Evolutionary conservation across 192 early-diverging fungal species (phyloP).

Genomic region (Backusella sp.): DNA sequence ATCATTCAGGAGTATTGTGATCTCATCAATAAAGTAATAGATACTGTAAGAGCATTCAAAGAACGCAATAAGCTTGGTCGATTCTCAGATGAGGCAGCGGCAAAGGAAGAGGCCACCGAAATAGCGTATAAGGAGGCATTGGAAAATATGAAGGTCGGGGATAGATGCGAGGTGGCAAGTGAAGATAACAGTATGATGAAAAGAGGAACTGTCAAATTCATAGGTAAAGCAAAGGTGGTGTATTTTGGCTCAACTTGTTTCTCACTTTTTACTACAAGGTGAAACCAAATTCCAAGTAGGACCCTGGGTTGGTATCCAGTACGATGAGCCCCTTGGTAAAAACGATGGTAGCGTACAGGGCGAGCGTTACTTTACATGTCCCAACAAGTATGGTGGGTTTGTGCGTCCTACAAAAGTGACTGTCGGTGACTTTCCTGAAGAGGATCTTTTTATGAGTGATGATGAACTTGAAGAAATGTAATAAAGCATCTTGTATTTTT

Average conservation of each 20-base stretch:
- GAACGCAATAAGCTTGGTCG: slow-evolving; percentile 85
- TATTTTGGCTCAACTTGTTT: slow-evolving; percentile 54
- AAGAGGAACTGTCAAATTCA: slow-evolving; percentile 67
- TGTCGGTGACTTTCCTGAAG: slow-evolving; percentile 93
- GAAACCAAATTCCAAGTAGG: slow-evolving; percentile 77
- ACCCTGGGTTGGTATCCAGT: slow-evolving; percentile 92
- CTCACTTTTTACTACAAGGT: slow-evolving; percentile 31
- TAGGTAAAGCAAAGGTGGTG: slow-evolving; percentile 57
- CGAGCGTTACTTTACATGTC: slow-evolving; percentile 73
- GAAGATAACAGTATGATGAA: slow-evolving; percentile 50
- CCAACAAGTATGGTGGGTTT: slow-evolving; percentile 79
- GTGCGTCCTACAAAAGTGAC: slow-evolving; percentile 87
- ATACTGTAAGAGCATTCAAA: slow-evolving; percentile 89
- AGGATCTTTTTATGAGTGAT: slow-evolving; percentile 68
- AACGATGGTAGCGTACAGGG: slow-evolving; percentile 88
- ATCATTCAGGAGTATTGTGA: neutral
- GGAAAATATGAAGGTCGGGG: slow-evolving; percentile 65
- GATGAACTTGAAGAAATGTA: slow-evolving; percentile 70
- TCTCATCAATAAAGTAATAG: slow-evolving; percentile 28
- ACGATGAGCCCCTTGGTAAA: slow-evolving; percentile 96
- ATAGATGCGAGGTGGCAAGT: slow-evolving; percentile 77
- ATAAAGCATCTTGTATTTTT: too few relatives aligned
- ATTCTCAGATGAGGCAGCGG: slow-evolving; percentile 64
- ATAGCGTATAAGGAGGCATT: slow-evolving; percentile 53
- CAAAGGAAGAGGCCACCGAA: slow-evolving; percentile 29